These are phyloP conservation scores for Handroanthus guayacan DNA, from an alignment of 257 asterid genomes.

Conservation along the genomic window DNA sequence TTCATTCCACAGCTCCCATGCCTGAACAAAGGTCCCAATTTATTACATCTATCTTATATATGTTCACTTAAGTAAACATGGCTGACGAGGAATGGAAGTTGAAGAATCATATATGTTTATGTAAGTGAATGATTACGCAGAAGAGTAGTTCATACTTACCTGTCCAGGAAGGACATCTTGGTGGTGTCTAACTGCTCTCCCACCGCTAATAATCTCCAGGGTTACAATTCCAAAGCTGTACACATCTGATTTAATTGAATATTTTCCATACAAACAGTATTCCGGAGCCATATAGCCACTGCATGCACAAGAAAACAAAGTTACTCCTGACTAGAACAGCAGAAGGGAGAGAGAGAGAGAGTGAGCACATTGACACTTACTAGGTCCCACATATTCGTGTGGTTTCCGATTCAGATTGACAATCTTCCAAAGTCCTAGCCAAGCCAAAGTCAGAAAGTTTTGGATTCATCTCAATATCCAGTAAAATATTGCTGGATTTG, in stretches of 20 bases:
- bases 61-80: not conserved
- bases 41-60: no score
- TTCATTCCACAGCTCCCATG: slow-evolving; percentile 30
- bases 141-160: not conserved
- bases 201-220: slow-evolving; percentile 18
- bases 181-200: no score
- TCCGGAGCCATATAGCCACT: slow-evolving; percentile 18
- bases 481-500: slow-evolving; percentile 13
- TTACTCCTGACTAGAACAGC: not conserved
- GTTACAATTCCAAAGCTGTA: slow-evolving; percentile 15
- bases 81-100: not conserved
- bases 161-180: no score
- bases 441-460: slow-evolving; percentile 19
- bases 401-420: not conserved
- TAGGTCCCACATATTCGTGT: not conserved
- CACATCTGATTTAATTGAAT: slow-evolving; percentile 11
- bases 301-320: not conserved
- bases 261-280: not conserved
- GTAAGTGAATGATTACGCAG: no score
- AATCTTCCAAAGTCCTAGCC: not conserved
- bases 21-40: slow-evolving; percentile 2
- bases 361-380: not conserved
- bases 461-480: slow-evolving; percentile 39
- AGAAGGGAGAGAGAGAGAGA: not conserved
- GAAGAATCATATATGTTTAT: not conserved